Evolutionary conservation across 176 grass and related monocot genomes (phyloP), one percentile per base, ranked within the genome.

Genomic region (Musa beccarii): DNA sequence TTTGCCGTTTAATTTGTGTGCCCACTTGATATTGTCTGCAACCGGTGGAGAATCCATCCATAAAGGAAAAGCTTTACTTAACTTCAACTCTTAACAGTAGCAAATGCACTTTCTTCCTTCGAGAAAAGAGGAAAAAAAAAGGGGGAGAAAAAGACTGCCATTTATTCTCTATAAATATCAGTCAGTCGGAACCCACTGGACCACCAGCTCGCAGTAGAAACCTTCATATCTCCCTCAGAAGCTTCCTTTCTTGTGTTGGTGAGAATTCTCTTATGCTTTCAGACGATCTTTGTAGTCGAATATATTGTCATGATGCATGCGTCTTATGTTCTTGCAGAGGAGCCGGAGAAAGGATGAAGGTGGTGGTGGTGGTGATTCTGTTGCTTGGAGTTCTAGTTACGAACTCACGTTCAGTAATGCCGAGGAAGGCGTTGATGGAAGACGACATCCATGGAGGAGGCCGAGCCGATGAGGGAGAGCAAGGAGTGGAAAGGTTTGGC

Each of bases 1-100:
- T 73, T 73, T 53, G 22, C 70, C n/a, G 16, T 25, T 56, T 29
- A 10, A 74, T 74, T 19, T 73, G 51, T 73, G 51, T 54, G 3
- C 53, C 23, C 72, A 74, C 21, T 56, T 74, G 22, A 17, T 59
- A 19, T 59, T 74, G 72, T 74, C 52, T 74, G 23, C 57, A 29
- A 54, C 19, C n/a, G 52, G 53, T 56, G 72, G 53, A 74, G 71
- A 74, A 74, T 57, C 72, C 14, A 56, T 74, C 72, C 24, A 56
- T 74, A 29, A 74, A 54, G 51, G 54, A 26, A 73, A 24, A 54
- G 8, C 17, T 23, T 54, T 25, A 23, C 71, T 25, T 43, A 24
- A 25, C 7, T 23, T 73, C 50, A 70, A 70, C 34, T 70, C 68
- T 6, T 11, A 51, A 69, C 67, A 69, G 34, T 50, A 69, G 34